These are phyloP conservation scores for Emergomyces pasteurianus DNA, from an alignment of 2,329 filamentous ascomycete genomes.

Conservation along the genomic window DNA sequence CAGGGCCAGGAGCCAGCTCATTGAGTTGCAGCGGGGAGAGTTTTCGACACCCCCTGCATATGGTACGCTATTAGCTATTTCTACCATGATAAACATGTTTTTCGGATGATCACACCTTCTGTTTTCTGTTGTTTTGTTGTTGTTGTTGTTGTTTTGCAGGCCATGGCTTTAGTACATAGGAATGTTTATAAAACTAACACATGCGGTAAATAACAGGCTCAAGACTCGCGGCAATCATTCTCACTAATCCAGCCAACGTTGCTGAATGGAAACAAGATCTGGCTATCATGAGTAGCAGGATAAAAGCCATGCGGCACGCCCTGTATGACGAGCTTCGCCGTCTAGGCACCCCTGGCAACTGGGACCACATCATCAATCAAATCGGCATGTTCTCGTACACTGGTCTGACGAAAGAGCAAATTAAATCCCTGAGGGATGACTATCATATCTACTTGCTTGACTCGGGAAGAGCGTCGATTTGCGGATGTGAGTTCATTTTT, in stretches of 20 bases:
- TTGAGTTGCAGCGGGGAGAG: constrained; percentile 81
- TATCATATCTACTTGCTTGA: constrained; percentile 18
- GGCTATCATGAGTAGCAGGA: constrained; percentile 81
- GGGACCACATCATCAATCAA: constrained; percentile 96
- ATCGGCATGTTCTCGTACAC: constrained; percentile 23
- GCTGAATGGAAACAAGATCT: constrained; percentile 85
- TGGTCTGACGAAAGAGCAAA: constrained; percentile 16
- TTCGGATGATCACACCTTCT: background rate
- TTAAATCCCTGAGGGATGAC: constrained; percentile 11
- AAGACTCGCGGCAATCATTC: constrained; percentile 32
- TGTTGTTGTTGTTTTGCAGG: no score
- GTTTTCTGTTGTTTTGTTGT: no score
- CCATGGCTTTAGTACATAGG: background rate
- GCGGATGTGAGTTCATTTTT: constrained; percentile 12
- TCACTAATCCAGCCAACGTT: constrained; percentile 68
- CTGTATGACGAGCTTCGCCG: constrained; percentile 71
- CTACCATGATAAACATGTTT: background rate
- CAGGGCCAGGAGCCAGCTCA: constrained; percentile 67
- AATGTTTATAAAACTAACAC: background rate
- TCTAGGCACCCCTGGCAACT: constrained; percentile 76
- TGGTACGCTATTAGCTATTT: constrained; percentile 32
- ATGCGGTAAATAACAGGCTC: constrained; percentile 7
- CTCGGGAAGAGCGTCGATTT: constrained; percentile 17
- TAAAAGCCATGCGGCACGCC: constrained; percentile 76
- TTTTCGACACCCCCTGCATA: constrained; percentile 88